A percentile compares a stretch with the other conserved stretches of the same genome.
Conservation (phyloP, 306 rosid genomes). For the Lupinus albus region DNA sequence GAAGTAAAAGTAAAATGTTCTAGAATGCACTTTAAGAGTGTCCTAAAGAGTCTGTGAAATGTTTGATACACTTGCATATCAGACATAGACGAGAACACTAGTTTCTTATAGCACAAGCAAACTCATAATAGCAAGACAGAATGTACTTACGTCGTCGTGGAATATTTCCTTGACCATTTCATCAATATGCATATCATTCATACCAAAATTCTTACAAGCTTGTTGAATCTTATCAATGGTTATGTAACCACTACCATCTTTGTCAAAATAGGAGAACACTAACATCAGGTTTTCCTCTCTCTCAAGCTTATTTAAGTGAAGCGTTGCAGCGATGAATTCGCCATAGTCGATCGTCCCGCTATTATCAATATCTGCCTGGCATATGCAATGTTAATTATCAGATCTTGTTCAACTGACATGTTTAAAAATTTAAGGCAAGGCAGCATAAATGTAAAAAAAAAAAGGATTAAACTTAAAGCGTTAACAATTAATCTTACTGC, state of each 20-base stretch:
- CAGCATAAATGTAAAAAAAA: slow-evolving; percentile 8
- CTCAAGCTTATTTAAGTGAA: slow-evolving; percentile 67
- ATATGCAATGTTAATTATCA: slow-evolving; percentile 10
- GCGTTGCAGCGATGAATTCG: slow-evolving; percentile 64
- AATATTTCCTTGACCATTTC: slow-evolving; percentile 63
- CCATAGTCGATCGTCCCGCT: slow-evolving; percentile 61
- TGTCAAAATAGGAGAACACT: slow-evolving; percentile 63
- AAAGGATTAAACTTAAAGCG: slow-evolving; percentile 3
- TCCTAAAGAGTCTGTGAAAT: too few species aligned
- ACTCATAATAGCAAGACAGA: neutral
- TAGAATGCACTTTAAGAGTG: too few species aligned
- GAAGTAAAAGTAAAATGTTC: too few species aligned
- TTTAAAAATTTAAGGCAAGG: slow-evolving; percentile 20
- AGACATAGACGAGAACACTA: neutral
- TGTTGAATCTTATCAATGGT: slow-evolving; percentile 64
- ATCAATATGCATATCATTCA: slow-evolving; percentile 56
- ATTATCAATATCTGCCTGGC: slow-evolving; percentile 63
- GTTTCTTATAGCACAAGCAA: slow-evolving; percentile 15
- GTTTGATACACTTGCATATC: too few species aligned
- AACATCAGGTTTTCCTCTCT: slow-evolving; percentile 60
- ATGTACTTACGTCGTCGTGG: slow-evolving; percentile 55
- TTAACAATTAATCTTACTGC: slow-evolving; percentile 50
- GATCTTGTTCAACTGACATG: slow-evolving; percentile 5
- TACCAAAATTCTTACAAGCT: slow-evolving; percentile 64
- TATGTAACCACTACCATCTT: slow-evolving; percentile 64